phyloP scores from a whole-genome alignment of 1,139 yeast genomes.

The Starmera stellimalicola region DNA sequence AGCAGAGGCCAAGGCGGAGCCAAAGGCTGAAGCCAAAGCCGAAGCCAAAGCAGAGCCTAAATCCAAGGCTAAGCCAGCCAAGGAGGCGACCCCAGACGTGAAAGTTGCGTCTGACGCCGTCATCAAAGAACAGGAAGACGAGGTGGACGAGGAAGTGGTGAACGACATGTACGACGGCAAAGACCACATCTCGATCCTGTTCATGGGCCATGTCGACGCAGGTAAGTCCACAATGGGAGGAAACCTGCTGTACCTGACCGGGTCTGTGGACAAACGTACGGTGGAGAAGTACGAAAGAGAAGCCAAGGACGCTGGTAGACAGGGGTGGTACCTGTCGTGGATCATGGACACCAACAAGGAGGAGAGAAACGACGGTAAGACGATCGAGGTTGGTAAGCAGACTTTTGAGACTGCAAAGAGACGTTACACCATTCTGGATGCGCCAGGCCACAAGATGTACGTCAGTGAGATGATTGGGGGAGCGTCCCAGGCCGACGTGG shows the following conservation, averaged over 20 bases:
- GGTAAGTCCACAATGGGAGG: slow-evolving; percentile 99
- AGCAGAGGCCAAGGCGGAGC: slow-evolving; percentile 3
- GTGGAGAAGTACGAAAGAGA: slow-evolving; percentile 97
- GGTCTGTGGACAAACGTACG: slow-evolving; percentile 98
- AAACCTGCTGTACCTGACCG: slow-evolving; percentile 82
- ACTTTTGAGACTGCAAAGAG: slow-evolving; percentile 96
- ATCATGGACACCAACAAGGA: slow-evolving; percentile 99
- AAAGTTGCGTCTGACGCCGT: slow-evolving; percentile 30
- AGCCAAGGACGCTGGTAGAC: slow-evolving; percentile 98
- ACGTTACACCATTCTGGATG: slow-evolving; percentile 95
- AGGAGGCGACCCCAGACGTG: slow-evolving; percentile 8
- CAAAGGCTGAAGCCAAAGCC: slow-evolving; percentile 10
- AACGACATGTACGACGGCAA: slow-evolving; percentile 94
- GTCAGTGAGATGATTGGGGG: slow-evolving; percentile 99
- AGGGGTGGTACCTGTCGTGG: slow-evolving; percentile 99
- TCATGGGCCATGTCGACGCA: slow-evolving; percentile 99
- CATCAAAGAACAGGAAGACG: slow-evolving; percentile 71
- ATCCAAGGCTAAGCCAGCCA: slow-evolving; percentile 12
- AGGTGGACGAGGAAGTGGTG: slow-evolving; percentile 80
- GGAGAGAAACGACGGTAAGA: slow-evolving; percentile 97
- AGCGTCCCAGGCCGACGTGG: slow-evolving; percentile 98
- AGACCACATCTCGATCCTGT: slow-evolving; percentile 91
- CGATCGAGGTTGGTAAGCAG: slow-evolving; percentile 97
- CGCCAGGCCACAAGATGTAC: slow-evolving; percentile 99
- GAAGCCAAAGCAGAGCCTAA: slow-evolving; percentile 13